phyloP scores from a whole-genome alignment of 345 rosid genomes.

The Eucalyptus decipiens region DNA sequence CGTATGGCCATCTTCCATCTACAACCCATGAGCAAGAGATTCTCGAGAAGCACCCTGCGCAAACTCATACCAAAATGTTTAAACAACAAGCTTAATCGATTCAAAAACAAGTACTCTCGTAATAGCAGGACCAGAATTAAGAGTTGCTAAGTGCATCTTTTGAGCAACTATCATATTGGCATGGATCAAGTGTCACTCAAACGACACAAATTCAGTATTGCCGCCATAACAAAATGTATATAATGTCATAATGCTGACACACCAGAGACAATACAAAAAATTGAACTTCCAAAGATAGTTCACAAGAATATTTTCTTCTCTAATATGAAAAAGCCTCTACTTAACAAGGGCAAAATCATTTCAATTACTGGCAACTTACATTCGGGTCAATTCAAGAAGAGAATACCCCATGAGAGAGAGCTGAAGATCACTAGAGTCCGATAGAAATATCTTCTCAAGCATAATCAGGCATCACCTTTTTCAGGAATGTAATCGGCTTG shows the following conservation, averaged over 20 bases:
- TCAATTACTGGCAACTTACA: not conserved
- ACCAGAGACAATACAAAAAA: not conserved
- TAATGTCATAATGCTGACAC: not conserved
- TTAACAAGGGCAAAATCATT: not conserved
- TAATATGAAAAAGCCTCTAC: not conserved
- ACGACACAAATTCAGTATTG: too few species aligned
- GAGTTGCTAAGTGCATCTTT: not conserved
- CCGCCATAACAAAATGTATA: not conserved
- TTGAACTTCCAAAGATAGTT: not conserved
- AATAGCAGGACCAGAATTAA: not conserved
- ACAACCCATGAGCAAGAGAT: too few species aligned
- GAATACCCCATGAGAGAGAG: not conserved
- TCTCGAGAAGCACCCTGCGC: too few species aligned
- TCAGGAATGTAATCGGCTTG: constrained; percentile 50
- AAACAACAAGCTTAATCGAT: not conserved
- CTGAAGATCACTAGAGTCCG: not conserved
- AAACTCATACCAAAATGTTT: too few species aligned
- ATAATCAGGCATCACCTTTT: constrained; percentile 59
- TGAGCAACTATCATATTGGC: not conserved
- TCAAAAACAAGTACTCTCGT: not conserved
- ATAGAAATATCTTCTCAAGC: constrained; percentile 9
- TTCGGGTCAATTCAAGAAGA: not conserved
- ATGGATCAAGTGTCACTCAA: too few species aligned
- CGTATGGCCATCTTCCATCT: too few species aligned
- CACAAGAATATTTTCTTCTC: not conserved